Base-by-base conservation (phyloP, 75 land plant species). In the Isoetes taiwanensis region DNA sequence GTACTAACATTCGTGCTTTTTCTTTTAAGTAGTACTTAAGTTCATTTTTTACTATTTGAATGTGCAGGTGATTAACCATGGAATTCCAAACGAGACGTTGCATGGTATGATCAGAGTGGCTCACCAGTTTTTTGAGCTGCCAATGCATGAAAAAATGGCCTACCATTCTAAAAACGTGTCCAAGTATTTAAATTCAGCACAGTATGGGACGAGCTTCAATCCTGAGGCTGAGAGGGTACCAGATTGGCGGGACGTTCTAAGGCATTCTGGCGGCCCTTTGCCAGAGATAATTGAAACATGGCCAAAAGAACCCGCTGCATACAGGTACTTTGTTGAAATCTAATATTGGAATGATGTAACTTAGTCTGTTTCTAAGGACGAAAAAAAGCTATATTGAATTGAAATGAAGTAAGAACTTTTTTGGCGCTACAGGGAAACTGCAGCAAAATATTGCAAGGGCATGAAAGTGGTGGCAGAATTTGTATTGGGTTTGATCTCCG, bases 101-200 rank as follows among this genome's bases (percentile, higher is more conserved):
- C 32, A n/a, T 2, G 32, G 37, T 17, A 76, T 67, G 76, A 40
- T 73, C 0, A 63, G 70, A 4, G 76, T 63, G 32, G 32, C 68
- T 1, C 37, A 31, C 24, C 56, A 73, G 1, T 83, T 83, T 29
- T 83, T 80, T 33, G 78, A 66, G 30, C 68, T 77, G 2, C 76
- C 83, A 1, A 55, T 54, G 17, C 68, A 68, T 48, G 78, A 76
- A 43, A 71, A 79, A 56, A 52, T 37, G 28, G 69, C 58, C 34
- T 80, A 68, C 72, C 50, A 46, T n/a, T 19, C 50, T 23, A 46
- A 6, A 6, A 46, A 23, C 19, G 23, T 46, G 50, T 46, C 19
- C 16, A n/a, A n/a, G n/a, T n/a, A n/a, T n/a, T n/a, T n/a, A n/a
- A 19, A 16, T 23, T 19, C 73, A 69, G 55, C 32, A 37, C 32